Percentiles rank a stretch among this genome's conserved stretches.
These are phyloP conservation scores for Apophysomyces variabilis DNA, from an alignment of 371 early-diverging fungal species.

Conservation along the genomic window DNA sequence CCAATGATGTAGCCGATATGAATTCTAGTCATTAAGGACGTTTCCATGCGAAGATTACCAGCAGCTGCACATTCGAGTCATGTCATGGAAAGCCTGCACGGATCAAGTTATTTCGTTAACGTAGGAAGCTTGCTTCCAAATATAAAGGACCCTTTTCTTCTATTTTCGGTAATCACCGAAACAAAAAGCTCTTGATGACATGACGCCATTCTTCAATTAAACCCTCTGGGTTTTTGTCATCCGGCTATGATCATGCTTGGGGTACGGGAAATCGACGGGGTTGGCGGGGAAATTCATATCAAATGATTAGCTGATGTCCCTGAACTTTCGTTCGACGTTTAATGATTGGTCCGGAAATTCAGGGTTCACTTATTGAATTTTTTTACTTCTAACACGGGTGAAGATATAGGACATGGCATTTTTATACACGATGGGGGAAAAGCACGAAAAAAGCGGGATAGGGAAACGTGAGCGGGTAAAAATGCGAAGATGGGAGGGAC, in stretches of 20 bases:
- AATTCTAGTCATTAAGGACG: no score
- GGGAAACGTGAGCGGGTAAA: not conserved
- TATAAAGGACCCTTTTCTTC: no score
- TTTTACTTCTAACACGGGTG: no score
- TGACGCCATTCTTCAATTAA: no score
- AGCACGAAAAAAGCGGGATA: not conserved
- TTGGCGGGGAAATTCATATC: not conserved
- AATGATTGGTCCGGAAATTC: slow-evolving; percentile 6
- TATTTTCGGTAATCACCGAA: no score
- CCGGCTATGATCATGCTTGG: no score
- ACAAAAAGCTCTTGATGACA: no score
- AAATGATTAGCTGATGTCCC: slow-evolving; percentile 6
- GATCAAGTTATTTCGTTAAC: no score
- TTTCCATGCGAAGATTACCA: no score
- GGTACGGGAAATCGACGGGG: not conserved
- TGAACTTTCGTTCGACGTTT: not conserved
- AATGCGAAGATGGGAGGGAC: not conserved
- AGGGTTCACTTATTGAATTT: not conserved
- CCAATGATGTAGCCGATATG: no score
- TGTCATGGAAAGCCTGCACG: not conserved
- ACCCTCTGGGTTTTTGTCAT: no score
- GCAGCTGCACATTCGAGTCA: not conserved
- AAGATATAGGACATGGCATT: not conserved
- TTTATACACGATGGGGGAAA: not conserved
- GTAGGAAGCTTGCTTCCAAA: no score